A percentile compares a stretch with the other conserved stretches of the same genome.
Evolutionary conservation across 345 rosid genomes (phyloP).

Genomic region (Linum tenue): DNA sequence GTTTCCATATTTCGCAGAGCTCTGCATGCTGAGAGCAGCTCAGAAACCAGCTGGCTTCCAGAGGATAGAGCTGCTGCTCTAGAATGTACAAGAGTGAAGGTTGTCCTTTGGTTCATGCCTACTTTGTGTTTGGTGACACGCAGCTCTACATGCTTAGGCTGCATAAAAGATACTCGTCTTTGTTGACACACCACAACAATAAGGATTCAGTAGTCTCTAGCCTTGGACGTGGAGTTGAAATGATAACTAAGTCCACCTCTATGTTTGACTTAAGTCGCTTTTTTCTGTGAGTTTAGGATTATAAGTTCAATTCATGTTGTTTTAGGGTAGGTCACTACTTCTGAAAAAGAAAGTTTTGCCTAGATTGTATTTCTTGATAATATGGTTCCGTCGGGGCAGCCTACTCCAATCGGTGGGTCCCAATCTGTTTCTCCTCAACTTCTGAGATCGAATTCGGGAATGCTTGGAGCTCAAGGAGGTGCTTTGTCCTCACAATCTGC

Average conservation of each 20-base stretch:
- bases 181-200: constrained; percentile 18
- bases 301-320: constrained; percentile 8
- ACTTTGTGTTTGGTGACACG: constrained; percentile 29
- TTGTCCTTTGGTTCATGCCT: constrained; percentile 22
- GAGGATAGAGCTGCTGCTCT: constrained; percentile 20
- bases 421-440: constrained; percentile 62
- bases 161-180: constrained; percentile 16
- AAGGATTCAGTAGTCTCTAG: constrained; percentile 27
- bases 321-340: neutral
- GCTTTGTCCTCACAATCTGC: neutral
- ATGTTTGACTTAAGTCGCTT: constrained; percentile 11
- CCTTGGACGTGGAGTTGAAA: constrained; percentile 32
- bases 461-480: constrained; percentile 36
- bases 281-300: constrained; percentile 27
- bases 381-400: constrained; percentile 84
- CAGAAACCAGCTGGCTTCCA: constrained; percentile 16
- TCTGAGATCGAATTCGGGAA: constrained; percentile 60
- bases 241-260: constrained; percentile 21
- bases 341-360: neutral
- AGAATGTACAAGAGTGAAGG: constrained; percentile 37
- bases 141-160: constrained; percentile 23
- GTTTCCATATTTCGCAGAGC: constrained; percentile 18
- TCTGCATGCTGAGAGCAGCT: constrained; percentile 28
- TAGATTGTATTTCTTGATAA: constrained; percentile 22
- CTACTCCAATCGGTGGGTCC: constrained; percentile 67